Evolutionary conservation across 306 rosid species (phyloP).

Genomic region (Ziziphus jujuba): DNA sequence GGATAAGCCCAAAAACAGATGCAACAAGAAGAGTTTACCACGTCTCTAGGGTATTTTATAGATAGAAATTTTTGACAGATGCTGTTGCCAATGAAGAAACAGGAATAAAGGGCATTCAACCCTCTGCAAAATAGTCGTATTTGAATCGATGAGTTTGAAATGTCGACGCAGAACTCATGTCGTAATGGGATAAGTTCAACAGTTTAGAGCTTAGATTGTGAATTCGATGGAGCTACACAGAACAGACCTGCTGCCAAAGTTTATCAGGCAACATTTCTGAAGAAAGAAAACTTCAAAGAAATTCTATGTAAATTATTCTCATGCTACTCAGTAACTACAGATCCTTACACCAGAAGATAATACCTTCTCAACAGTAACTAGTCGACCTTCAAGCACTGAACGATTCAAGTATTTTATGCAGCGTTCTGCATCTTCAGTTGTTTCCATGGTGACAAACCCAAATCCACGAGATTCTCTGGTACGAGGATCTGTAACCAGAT

Average conservation of each 20-base stretch:
- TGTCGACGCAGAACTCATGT: slow-evolving; percentile 52
- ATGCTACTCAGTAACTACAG: slow-evolving; percentile 8
- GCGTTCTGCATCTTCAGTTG: slow-evolving; percentile 41
- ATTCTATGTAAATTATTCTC: neutral
- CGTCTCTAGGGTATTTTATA: slow-evolving; percentile 24
- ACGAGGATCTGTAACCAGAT: slow-evolving; percentile 42
- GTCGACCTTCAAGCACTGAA: slow-evolving; percentile 47
- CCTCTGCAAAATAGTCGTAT: slow-evolving; percentile 45
- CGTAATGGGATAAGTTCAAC: slow-evolving; percentile 38
- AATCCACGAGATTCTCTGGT: slow-evolving; percentile 48
- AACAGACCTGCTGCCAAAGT: slow-evolving; percentile 55
- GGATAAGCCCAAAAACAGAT: slow-evolving; percentile 29
- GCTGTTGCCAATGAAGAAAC: slow-evolving; percentile 38
- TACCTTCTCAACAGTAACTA: slow-evolving; percentile 56
- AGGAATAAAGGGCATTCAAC: slow-evolving; percentile 36
- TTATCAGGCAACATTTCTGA: slow-evolving; percentile 44
- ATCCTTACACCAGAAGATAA: slow-evolving; percentile 15
- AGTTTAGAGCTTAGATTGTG: slow-evolving; percentile 50
- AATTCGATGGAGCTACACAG: slow-evolving; percentile 51
- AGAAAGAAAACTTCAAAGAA: slow-evolving; percentile 18
- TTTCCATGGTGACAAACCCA: slow-evolving; percentile 57
- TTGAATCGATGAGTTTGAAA: slow-evolving; percentile 39
- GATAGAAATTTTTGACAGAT: slow-evolving; percentile 21
- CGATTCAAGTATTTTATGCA: slow-evolving; percentile 43
- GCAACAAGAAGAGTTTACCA: slow-evolving; percentile 29